Evolutionary conservation across 805 yeast genomes (phyloP).

Genomic region (Blastobotrys americana): DNA sequence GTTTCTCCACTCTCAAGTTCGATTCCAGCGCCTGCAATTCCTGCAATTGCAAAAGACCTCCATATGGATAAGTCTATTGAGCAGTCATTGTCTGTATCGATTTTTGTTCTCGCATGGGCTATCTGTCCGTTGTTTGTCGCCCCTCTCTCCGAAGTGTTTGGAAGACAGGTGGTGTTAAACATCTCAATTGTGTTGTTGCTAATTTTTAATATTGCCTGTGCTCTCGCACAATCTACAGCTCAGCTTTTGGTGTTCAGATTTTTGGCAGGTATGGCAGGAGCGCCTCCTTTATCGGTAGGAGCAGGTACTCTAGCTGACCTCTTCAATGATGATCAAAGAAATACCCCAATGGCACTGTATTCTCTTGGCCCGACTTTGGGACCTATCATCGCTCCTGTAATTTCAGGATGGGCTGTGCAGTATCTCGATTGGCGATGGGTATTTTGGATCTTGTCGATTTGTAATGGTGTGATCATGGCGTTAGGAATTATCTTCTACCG

Average conservation of each 20-base stretch:
- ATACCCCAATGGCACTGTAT: conserved; percentile 49
- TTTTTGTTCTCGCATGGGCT: conserved; percentile 66
- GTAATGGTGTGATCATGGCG: conserved; percentile 43
- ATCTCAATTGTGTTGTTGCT: conserved; percentile 42
- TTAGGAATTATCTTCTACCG: conserved; percentile 40
- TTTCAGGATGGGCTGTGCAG: conserved; percentile 50
- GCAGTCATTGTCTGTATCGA: conserved; percentile 49
- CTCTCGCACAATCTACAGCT: conserved; percentile 47
- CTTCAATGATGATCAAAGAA: conserved; percentile 45
- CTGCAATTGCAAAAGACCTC: conserved; percentile 40
- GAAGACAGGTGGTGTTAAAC: conserved; percentile 51
- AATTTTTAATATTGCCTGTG: conserved; percentile 45
- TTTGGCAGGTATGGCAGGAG: conserved; percentile 59
- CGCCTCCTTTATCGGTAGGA: conserved; percentile 61
- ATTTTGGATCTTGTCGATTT: conserved; percentile 49
- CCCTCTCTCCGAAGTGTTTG: conserved; percentile 62
- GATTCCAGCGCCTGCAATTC: conserved; percentile 53
- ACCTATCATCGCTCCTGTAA: conserved; percentile 43
- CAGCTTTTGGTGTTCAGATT: conserved; percentile 54
- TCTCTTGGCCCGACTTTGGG: conserved; percentile 56
- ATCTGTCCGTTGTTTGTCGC: conserved; percentile 58
- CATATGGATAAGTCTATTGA: conserved; percentile 38
- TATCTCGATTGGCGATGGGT: conserved; percentile 55
- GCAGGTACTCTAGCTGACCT: conserved; percentile 64
- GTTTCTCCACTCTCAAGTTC: conserved; percentile 59